phyloP scores from a whole-genome alignment of 2,329 filamentous ascomycete species.

The Zymoseptoria ardabiliae region DNA sequence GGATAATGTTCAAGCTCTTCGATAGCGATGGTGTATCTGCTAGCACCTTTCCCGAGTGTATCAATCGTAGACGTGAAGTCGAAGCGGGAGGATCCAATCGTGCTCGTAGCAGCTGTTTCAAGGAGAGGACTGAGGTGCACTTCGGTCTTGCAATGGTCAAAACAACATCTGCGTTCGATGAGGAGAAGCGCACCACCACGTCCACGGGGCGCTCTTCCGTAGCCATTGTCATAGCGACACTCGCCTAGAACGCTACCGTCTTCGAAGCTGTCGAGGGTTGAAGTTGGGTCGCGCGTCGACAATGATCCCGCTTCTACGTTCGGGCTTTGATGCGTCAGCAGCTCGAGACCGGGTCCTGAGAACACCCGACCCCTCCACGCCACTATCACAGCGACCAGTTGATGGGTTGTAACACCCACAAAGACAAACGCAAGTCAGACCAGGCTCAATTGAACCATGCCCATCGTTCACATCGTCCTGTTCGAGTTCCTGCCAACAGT shows the following conservation, averaged over 20 bases:
- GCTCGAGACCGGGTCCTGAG: not conserved
- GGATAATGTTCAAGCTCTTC: constrained; percentile 58
- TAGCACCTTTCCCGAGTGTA: constrained; percentile 81
- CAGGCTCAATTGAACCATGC: constrained; percentile 40
- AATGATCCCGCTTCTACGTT: not conserved
- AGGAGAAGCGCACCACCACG: constrained; percentile 85
- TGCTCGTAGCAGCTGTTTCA: constrained; percentile 75
- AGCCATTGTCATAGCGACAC: not conserved
- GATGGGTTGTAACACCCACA: not conserved
- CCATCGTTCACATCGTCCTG: constrained; percentile 61
- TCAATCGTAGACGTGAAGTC: constrained; percentile 71
- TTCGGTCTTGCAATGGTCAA: constrained; percentile 65
- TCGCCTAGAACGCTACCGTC: not conserved
- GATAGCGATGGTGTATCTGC: constrained; percentile 64
- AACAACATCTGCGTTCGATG: constrained; percentile 72
- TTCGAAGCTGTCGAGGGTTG: not conserved
- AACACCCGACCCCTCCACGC: not conserved
- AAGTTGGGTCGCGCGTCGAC: not conserved
- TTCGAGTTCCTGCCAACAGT: constrained; percentile 56
- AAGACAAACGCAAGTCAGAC: not conserved
- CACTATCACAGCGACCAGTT: not conserved
- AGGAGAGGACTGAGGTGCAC: constrained; percentile 63
- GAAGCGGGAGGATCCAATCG: constrained; percentile 58
- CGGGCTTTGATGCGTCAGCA: not conserved
- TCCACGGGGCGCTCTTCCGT: constrained; percentile 42